A percentile compares a stretch with the other conserved stretches of the same genome.
Evolutionary conservation across 148 eudicot genomes (phyloP).

Genomic region (Pouteria glomerata): DNA sequence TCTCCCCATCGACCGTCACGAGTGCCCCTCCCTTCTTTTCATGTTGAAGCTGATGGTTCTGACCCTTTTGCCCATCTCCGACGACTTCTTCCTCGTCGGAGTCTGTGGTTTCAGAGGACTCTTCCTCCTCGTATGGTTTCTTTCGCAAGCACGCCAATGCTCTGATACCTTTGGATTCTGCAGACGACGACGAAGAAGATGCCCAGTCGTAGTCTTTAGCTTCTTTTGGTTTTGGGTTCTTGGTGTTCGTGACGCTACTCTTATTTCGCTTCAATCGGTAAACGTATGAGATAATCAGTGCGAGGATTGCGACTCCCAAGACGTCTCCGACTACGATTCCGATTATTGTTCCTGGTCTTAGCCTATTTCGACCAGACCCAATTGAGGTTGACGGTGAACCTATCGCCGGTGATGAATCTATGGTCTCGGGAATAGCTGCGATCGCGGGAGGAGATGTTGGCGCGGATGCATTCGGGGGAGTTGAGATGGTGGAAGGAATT

Average conservation of each 20-base stretch:
- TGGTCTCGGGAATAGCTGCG: conserved; percentile 66
- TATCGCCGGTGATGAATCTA: conserved; percentile 25
- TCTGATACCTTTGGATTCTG: conserved; percentile 49
- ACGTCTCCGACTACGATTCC: conserved; percentile 70
- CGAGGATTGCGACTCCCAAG: conserved; percentile 46
- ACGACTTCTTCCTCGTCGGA: conserved; percentile 29
- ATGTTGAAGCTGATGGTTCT: not conserved
- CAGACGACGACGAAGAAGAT: conserved; percentile 21
- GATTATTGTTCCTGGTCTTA: conserved; percentile 43
- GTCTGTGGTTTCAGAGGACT: conserved; percentile 23
- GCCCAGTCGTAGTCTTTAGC: conserved; percentile 34
- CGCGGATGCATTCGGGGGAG: conserved; percentile 20
- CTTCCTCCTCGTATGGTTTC: conserved; percentile 29
- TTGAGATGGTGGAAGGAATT: conserved; percentile 27
- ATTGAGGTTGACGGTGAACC: conserved; percentile 12
- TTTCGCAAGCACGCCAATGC: conserved; percentile 64
- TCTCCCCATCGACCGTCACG: conserved; percentile 79
- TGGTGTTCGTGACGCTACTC: not conserved
- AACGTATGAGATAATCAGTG: conserved; percentile 33
- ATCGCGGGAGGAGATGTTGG: conserved; percentile 63
- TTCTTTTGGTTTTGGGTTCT: conserved; percentile 13
- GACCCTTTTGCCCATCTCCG: conserved; percentile 6
- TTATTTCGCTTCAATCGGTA: conserved; percentile 30
- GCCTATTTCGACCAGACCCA: conserved; percentile 11
- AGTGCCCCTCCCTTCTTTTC: conserved; percentile 40